Percentiles rank a stretch among this genome's conserved stretches.
Conservation (phyloP, 2,329 filamentous ascomycete species). For the Aschersonia sp. region DNA sequence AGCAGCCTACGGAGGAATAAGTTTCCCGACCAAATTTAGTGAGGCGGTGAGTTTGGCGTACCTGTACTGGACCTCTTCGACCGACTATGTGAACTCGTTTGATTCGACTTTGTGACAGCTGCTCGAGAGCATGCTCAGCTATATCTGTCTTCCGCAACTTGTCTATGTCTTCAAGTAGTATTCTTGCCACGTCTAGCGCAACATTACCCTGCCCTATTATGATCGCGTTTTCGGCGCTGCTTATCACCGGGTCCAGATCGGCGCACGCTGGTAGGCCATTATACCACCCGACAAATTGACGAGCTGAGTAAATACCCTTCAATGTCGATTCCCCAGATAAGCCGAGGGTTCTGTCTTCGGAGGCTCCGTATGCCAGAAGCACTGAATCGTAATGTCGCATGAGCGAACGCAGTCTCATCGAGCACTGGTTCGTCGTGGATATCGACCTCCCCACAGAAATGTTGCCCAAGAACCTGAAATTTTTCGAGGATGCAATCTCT, state of each 20-base stretch:
- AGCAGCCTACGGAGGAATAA: conserved; percentile 48
- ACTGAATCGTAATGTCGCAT: conserved; percentile 82
- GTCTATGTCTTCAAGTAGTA: conserved; percentile 65
- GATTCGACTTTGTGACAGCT: conserved; percentile 57
- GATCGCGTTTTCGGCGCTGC: conserved; percentile 65
- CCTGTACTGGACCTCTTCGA: conserved; percentile 77
- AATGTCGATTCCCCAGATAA: conserved; percentile 66
- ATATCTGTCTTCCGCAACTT: conserved; percentile 74
- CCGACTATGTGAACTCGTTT: conserved; percentile 79
- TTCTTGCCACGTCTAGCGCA: conserved; percentile 81
- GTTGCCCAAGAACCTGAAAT: conserved; percentile 88
- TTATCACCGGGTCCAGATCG: conserved; percentile 57
- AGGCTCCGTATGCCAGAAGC: conserved; percentile 84
- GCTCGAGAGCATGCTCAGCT: conserved; percentile 65
- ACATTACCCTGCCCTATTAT: conserved; percentile 95
- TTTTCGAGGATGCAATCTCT: conserved; percentile 67
- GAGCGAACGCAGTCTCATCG: conserved; percentile 52
- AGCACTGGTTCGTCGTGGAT: conserved; percentile 24
- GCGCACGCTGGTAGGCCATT: conserved; percentile 83
- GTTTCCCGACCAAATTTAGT: too few relatives aligned
- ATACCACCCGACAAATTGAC: conserved; percentile 96
- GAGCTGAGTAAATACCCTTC: conserved; percentile 68
- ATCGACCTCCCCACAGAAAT: conserved; percentile 53
- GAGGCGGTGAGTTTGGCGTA: conserved; percentile 17
- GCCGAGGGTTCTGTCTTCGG: conserved; percentile 63